These are phyloP conservation scores for Echites panduratus DNA, from an alignment of 257 asterid genomes.

Conservation along the genomic window DNA sequence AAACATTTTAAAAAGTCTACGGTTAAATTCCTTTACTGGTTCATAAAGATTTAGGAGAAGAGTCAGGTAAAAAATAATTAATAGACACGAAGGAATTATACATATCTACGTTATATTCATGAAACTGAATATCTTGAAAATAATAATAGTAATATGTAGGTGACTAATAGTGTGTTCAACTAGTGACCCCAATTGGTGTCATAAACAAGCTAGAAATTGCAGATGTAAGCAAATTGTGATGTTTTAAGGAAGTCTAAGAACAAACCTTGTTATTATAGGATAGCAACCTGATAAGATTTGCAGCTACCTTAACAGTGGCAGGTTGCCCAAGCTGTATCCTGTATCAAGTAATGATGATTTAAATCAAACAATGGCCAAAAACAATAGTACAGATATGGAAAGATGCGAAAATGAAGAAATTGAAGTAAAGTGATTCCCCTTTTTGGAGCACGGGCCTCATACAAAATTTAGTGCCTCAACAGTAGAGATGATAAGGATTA, in stretches of 20 bases:
- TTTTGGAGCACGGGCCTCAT: background rate
- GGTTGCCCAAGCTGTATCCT: constrained; percentile 90
- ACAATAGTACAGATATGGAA: background rate
- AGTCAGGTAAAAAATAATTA: no score
- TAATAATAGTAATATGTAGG: background rate
- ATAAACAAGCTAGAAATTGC: background rate
- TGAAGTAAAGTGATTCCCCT: background rate
- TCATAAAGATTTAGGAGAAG: no score
- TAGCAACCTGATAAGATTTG: constrained; percentile 57
- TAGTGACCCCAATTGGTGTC: background rate
- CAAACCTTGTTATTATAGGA: constrained; percentile 74
- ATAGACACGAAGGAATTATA: background rate
- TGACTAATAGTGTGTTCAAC: background rate
- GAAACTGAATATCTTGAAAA: background rate
- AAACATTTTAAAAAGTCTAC: no score
- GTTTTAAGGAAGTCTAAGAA: background rate
- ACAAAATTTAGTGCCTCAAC: background rate
- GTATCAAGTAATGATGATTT: constrained; percentile 18
- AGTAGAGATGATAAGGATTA: background rate
- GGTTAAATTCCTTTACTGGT: no score
- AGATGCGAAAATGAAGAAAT: background rate
- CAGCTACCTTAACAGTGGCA: constrained; percentile 80
- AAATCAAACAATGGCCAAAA: background rate
- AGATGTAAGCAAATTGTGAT: background rate
- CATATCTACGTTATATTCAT: background rate